phyloP scores from a whole-genome alignment of 2,329 filamentous ascomycete genomes.

The Fusarium armeniacum region DNA sequence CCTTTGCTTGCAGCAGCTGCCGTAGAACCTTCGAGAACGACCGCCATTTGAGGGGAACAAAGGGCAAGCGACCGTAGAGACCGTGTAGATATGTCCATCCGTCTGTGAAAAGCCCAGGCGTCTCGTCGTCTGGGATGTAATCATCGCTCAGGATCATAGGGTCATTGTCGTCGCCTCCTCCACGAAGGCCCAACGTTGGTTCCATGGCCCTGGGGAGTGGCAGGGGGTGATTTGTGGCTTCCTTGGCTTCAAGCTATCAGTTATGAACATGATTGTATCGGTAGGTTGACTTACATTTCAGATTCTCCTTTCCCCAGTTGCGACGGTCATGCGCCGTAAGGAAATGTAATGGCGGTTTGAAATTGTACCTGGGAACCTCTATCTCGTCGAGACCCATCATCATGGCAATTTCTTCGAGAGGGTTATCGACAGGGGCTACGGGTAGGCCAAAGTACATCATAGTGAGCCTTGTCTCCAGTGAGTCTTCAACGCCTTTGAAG shows the following conservation, averaged over 20 bases:
- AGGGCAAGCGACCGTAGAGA: slow-evolving; percentile 53
- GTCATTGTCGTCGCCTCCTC: slow-evolving; percentile 14
- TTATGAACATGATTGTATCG: fast-evolving
- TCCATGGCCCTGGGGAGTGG: slow-evolving; percentile 14
- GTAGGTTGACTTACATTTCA: slow-evolving; percentile 35
- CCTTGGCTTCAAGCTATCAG: slow-evolving; percentile 32
- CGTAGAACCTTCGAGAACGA: slow-evolving; percentile 44
- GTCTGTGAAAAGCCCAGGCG: neutral
- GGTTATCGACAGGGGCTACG: slow-evolving; percentile 55
- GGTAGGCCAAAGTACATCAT: slow-evolving; percentile 64
- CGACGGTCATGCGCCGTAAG: slow-evolving; percentile 51
- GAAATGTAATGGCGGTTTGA: slow-evolving; percentile 53
- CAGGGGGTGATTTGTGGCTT: slow-evolving; percentile 17
- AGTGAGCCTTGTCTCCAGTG: slow-evolving; percentile 59
- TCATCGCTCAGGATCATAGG: neutral
- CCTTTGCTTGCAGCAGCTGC: slow-evolving; percentile 40
- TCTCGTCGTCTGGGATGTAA: slow-evolving; percentile 13
- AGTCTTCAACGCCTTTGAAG: slow-evolving; percentile 50
- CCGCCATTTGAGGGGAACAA: slow-evolving; percentile 40
- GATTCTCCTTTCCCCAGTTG: slow-evolving; percentile 50
- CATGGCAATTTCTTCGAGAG: slow-evolving; percentile 47
- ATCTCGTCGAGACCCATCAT: slow-evolving; percentile 32
- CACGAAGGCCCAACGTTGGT: slow-evolving; percentile 33
- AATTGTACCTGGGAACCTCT: slow-evolving; percentile 31
- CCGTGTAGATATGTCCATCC: slow-evolving; percentile 47